Evolutionary conservation across 108 stramenopile genomes (phyloP), one percentile per base, ranked within the genome.

Genomic region (Fistulifera solaris): DNA sequence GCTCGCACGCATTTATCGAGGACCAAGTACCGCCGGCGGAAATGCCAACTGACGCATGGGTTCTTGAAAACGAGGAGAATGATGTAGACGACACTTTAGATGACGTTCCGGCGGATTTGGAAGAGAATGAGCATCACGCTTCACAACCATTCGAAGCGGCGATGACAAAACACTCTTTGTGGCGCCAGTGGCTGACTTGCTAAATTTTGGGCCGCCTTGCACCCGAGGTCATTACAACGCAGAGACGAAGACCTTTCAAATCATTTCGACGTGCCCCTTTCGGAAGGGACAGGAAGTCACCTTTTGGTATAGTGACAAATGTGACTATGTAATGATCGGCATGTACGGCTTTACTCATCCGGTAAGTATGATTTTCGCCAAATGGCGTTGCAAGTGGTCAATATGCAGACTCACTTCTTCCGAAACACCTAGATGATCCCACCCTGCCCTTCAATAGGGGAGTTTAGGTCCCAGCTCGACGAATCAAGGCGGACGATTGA

Each of bases 161-260:
- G 10, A 59, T 1, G 41, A 51, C 43, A 23, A 46, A 15, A 6
- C 85, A 80, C 63, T 82, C 85, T n/a, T 90, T 90, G 52, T 90
- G 61, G 85, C 84, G 40, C 88, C 88, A 8, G 58, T 90, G 39
- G 88, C 85, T 2, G 88, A 90, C 68, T 56, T 90, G 63, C 59
- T 90, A 16, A 86, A 86, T 45, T 90, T 86, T 71, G 88, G 88
- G 40, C 84, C 84, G 22, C 88, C 88, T 10, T 86, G 88, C 70
- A 78, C 85, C 0, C 71, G 72, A 12, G 88, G 85, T 10, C n/a
- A 41, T 7, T 90, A 90, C 76, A 81, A 86, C 63, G 10, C 40
- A 8, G 65, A 66, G n/a, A 83, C 67, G 17, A 59, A 81, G 24
- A 52, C 70, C 12, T 86, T 90, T 74, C 81, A 90, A 42, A 63